Evolutionary conservation across 2,329 filamentous ascomycete genomes (phyloP).

Genomic region (Aspergillus sp.): DNA sequence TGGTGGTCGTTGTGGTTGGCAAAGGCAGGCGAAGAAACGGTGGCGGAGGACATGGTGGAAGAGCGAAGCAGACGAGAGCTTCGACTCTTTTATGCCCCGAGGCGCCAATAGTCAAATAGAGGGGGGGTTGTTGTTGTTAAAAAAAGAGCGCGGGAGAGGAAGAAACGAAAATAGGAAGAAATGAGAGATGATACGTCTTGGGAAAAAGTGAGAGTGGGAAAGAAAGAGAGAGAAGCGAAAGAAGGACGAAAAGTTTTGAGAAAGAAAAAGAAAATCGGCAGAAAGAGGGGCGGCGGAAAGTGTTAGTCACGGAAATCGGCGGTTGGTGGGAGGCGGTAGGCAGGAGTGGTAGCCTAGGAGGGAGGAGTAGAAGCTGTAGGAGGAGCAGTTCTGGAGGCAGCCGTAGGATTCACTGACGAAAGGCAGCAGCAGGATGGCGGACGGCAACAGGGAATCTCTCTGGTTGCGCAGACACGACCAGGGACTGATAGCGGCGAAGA

Average conservation of each 20-base stretch:
- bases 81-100: slow-evolving; percentile 5
- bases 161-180: slow-evolving; percentile 10
- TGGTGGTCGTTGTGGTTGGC: neutral
- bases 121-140: neutral
- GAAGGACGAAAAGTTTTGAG: slow-evolving; percentile 5
- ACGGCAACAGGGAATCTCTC: neutral
- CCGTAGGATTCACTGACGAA: too few species aligned
- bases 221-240: slow-evolving; percentile 15
- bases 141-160: slow-evolving; percentile 5
- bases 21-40: slow-evolving; percentile 13
- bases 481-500: neutral
- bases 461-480: too few species aligned
- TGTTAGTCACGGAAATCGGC: slow-evolving; percentile 29
- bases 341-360: neutral
- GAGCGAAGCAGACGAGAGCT: slow-evolving; percentile 8
- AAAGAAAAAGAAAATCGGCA: slow-evolving; percentile 8
- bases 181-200: too few species aligned
- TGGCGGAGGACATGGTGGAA: slow-evolving; percentile 24
- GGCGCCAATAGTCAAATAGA: slow-evolving; percentile 5
- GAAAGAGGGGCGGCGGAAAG: slow-evolving; percentile 16
- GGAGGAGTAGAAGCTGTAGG: neutral
- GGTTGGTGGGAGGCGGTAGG: slow-evolving; percentile 5
- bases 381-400: too few species aligned
- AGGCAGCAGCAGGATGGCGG: neutral
- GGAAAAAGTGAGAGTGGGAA: slow-evolving; percentile 4